These are phyloP conservation scores for Aspergillus eucalypticola DNA, from an alignment of 2,329 filamentous ascomycete genomes.

Conservation along the genomic window DNA sequence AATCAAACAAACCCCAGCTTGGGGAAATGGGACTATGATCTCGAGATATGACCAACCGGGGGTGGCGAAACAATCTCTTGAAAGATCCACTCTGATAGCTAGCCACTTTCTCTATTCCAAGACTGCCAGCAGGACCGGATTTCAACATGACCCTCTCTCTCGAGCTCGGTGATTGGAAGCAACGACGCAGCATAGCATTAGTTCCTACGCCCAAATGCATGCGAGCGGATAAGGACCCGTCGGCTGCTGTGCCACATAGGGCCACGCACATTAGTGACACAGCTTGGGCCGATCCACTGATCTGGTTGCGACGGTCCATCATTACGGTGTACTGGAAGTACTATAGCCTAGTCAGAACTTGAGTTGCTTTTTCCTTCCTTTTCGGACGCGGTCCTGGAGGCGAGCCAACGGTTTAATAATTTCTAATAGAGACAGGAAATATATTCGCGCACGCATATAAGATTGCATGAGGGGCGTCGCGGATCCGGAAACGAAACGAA, in stretches of 20 bases:
- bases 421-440: slow-evolving; percentile 1
- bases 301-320: slow-evolving; percentile 12
- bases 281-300: slow-evolving; percentile 14
- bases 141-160: background rate
- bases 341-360: background rate
- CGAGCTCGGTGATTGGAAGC: slow-evolving; percentile 1
- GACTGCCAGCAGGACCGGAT: background rate
- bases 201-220: slow-evolving; percentile 20
- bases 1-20: background rate
- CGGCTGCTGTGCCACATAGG: slow-evolving; percentile 17
- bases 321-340: slow-evolving; percentile 12
- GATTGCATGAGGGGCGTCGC: slow-evolving; percentile 10
- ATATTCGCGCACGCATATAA: slow-evolving; percentile 12
- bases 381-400: background rate
- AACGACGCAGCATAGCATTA: slow-evolving; percentile 21
- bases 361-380: slow-evolving; percentile 10
- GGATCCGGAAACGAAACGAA: slow-evolving; percentile 8
- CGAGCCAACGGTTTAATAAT: background rate
- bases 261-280: slow-evolving; percentile 20
- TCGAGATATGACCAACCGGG: background rate
- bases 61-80: background rate
- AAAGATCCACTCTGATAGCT: background rate
- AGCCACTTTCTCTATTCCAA: background rate
- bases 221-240: slow-evolving; percentile 18
- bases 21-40: background rate